Base-by-base conservation (phyloP, 192 early-diverging fungal species). In the Umbelopsis isabellina region DNA sequence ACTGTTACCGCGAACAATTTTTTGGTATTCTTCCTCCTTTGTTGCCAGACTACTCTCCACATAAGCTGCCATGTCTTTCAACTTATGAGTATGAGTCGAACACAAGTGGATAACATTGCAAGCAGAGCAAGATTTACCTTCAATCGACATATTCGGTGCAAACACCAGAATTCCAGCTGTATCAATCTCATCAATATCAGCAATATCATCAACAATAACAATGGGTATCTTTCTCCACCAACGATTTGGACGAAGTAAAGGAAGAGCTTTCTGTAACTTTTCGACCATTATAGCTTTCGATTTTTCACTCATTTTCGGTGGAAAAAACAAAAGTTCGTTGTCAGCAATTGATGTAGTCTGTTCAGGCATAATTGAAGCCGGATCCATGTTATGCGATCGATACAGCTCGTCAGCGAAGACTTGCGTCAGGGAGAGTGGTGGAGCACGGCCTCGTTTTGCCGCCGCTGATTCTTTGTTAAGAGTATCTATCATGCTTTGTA, bases 391-490 rank as follows among this genome's bases (percentile, higher is more conserved):
- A 61, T 33, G 10, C 25, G 55, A 35, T 12, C 33, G 55, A 35
- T 61, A 61, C 13, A 61, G 25, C 55, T 61, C 55, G 18, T 61
- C 27, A 12, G 55, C 55, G 33, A 61, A 61, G 0, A 61, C 16
- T 61, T 61, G 55, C 10, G 55, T 12, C 11, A 61, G 16, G 15
- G 27, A 33, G 15, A 25, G 55, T 15, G 27, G 27, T 27, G 55
- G 30, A 18, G 25, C 27, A 2, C 55, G 55, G 18, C 12, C 6
- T n/a, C 25, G 27, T n/a, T 25, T 27, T 30, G 30, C 8, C 2
- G 1, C 18, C 0, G 30, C 37, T 18, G 27, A 16, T 35, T 61
- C 25, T n/a, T 61, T 61, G 16, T 25, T 27, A 0, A 61, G 30
- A 12, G 23, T 61, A 18, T 25, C 25, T 16, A 61, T 35, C 55